phyloP scores from a whole-genome alignment of 2,329 filamentous ascomycete genomes.

The Trichoderma lentiforme region DNA sequence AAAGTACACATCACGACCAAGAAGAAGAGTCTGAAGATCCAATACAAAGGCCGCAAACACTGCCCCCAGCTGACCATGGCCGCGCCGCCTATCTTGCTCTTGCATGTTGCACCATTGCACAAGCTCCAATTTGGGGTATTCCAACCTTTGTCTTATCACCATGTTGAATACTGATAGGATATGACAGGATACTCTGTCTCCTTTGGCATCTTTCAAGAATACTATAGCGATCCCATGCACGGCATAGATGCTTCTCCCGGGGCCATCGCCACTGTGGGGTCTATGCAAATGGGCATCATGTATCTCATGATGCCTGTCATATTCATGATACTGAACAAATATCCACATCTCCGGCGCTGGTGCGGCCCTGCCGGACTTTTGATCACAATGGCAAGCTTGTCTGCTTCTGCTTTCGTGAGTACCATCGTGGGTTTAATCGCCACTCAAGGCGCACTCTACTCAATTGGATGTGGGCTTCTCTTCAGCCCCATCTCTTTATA shows the following conservation, averaged over 20 bases:
- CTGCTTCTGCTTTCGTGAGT: constrained; percentile 50
- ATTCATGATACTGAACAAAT: constrained; percentile 44
- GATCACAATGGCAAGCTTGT: constrained; percentile 50
- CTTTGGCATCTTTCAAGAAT: constrained; percentile 68
- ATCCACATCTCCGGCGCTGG: constrained; percentile 41
- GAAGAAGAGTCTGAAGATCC: not conserved
- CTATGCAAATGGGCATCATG: constrained; percentile 44
- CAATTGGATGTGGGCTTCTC: constrained; percentile 51
- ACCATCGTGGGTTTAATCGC: constrained; percentile 53
- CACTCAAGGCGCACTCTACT: constrained; percentile 61
- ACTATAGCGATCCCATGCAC: constrained; percentile 58
- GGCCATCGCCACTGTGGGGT: constrained; percentile 40
- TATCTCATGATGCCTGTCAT: constrained; percentile 51
- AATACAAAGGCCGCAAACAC: not conserved
- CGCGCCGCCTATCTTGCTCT: constrained; percentile 30
- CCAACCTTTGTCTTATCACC: not conserved
- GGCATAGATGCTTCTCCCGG: constrained; percentile 55
- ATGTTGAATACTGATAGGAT: not conserved
- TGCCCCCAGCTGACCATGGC: constrained; percentile 32
- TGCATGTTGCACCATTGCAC: constrained; percentile 31
- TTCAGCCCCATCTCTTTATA: constrained; percentile 57
- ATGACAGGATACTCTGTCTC: constrained; percentile 60
- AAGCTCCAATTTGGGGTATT: constrained; percentile 35
- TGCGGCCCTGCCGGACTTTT: constrained; percentile 45
- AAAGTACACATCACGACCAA: not conserved